These are phyloP conservation scores for Phoma sp. DNA, from an alignment of 2,329 filamentous ascomycete species.

Conservation along the genomic window DNA sequence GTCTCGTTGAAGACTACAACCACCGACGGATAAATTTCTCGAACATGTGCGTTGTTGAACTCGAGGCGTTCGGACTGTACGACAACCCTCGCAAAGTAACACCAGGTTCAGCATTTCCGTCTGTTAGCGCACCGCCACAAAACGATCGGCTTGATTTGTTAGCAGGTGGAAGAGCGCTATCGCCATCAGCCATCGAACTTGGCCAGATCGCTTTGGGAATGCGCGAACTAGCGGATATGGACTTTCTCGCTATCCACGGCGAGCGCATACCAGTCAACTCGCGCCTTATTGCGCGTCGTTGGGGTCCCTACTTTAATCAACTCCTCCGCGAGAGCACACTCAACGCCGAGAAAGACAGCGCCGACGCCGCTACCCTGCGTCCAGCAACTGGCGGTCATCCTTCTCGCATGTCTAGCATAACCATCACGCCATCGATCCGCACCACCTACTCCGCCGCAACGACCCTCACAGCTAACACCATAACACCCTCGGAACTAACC, in stretches of 20 bases:
- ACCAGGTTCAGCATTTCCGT: conserved; percentile 83
- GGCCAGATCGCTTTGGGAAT: conserved; percentile 80
- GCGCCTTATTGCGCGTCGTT: conserved; percentile 81
- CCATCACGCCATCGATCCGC: conserved; percentile 75
- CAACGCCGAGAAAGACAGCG: conserved; percentile 60
- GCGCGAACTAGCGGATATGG: conserved; percentile 94
- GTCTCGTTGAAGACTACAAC: conserved; percentile 96
- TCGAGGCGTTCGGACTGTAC: conserved; percentile 96
- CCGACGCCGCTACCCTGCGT: conserved; percentile 77
- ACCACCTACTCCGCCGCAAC: conserved; percentile 55
- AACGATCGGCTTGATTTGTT: conserved; percentile 61
- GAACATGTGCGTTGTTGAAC: conserved; percentile 94
- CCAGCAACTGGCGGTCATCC: conserved; percentile 62
- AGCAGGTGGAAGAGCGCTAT: conserved; percentile 77
- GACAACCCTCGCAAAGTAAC: conserved; percentile 85
- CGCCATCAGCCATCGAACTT: conserved; percentile 80
- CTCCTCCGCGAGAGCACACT: conserved; percentile 81
- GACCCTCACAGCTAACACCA: conserved; percentile 50
- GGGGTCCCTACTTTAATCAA: conserved; percentile 96
- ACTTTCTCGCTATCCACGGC: conserved; percentile 88
- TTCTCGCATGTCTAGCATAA: conserved; percentile 80
- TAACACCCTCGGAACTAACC: conserved; percentile 45
- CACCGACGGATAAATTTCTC: conserved; percentile 97
- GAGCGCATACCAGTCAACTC: conserved; percentile 95
- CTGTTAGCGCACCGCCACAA: conserved; percentile 74